Evolutionary conservation across 768 basidiomycete species (phyloP), one percentile per base, ranked within the genome.

Genomic region (Serendipita indica): DNA sequence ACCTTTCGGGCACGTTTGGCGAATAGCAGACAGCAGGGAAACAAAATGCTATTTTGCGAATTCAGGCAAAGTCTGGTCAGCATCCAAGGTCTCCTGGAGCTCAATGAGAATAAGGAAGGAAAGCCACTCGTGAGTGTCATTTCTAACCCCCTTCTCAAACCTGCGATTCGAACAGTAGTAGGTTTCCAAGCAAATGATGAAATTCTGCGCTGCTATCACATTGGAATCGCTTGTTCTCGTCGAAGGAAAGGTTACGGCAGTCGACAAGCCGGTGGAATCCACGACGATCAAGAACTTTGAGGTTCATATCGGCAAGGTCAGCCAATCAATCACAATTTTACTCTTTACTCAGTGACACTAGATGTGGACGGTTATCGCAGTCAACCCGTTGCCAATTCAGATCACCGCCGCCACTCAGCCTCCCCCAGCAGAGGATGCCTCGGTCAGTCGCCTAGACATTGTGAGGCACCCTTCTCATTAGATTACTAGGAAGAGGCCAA

Each of bases 151-250:
- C 16, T 54, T 14, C 7, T 3, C 22, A 2, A 22, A 25, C 1
- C 30, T 30, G n/a, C 22, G 4, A 18, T 10, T 10, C 22, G 16
- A 6, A 46, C 13, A 27, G 20, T 27, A 22, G 10, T 30, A 54
- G 49, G 49, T 98, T 27, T 93, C 89, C 62, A 97, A 93, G 72
- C 92, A 94, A 69, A 99, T 99, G 96, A 80, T 91, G 35, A 96
- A 91, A 71, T 98, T 87, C 86, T 80, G 84, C 16, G 82, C 82
- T 18, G 68, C 79, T 25, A 72, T 98, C 54, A 74, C 83, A 27
- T 79, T 79, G 65, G 96, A 99, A 73, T 88, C 85, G 60, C 92
- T 99, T 66, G 84, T 98, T 3, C 79, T 93, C 22, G 85, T 94
- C 3, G 85, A 92, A 70, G 65, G 63, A 2, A 54, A 43, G 7